A percentile compares a stretch with the other conserved stretches of the same genome.
Evolutionary conservation across 2,329 filamentous ascomycete genomes (phyloP).

Genomic region (Aspergillus vadensis): DNA sequence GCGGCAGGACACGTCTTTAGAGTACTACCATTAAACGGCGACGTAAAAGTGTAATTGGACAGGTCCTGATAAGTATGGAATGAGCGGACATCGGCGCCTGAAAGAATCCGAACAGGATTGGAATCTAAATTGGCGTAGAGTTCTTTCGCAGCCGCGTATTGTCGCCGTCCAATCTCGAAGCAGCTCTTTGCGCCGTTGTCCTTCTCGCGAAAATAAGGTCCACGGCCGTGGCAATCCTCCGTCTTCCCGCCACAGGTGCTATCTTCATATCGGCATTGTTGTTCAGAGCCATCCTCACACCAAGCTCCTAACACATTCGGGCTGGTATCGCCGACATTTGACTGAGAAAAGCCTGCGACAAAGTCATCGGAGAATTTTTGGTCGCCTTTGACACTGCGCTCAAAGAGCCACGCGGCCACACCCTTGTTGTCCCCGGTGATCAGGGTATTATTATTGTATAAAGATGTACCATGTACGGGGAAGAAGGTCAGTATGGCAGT

Average conservation of each 20-base stretch:
- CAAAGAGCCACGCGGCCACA: slow-evolving; percentile 82
- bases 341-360: slow-evolving; percentile 88
- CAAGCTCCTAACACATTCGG: slow-evolving; percentile 86
- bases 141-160: slow-evolving; percentile 46
- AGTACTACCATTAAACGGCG: slow-evolving; percentile 65
- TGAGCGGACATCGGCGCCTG: slow-evolving; percentile 69
- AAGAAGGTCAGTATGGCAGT: slow-evolving; percentile 88
- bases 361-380: slow-evolving; percentile 65
- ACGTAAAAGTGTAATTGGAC: slow-evolving; percentile 70
- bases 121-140: slow-evolving; percentile 60
- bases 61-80: slow-evolving; percentile 87
- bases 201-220: slow-evolving; percentile 47
- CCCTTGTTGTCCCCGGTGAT: slow-evolving; percentile 96
- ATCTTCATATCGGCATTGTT: slow-evolving; percentile 60
- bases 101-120: slow-evolving; percentile 46
- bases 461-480: slow-evolving; percentile 85
- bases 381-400: slow-evolving; percentile 64
- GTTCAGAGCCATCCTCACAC: slow-evolving; percentile 80
- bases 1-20: slow-evolving; percentile 79
- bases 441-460: slow-evolving; percentile 88
- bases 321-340: slow-evolving; percentile 86
- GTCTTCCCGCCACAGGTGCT: slow-evolving; percentile 69
- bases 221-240: slow-evolving; percentile 48
- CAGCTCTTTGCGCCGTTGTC: slow-evolving; percentile 53
- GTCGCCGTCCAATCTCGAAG: slow-evolving; percentile 52